Base-by-base conservation (phyloP, 2,329 filamentous ascomycete genomes). In the Monilinia laxa region DNA sequence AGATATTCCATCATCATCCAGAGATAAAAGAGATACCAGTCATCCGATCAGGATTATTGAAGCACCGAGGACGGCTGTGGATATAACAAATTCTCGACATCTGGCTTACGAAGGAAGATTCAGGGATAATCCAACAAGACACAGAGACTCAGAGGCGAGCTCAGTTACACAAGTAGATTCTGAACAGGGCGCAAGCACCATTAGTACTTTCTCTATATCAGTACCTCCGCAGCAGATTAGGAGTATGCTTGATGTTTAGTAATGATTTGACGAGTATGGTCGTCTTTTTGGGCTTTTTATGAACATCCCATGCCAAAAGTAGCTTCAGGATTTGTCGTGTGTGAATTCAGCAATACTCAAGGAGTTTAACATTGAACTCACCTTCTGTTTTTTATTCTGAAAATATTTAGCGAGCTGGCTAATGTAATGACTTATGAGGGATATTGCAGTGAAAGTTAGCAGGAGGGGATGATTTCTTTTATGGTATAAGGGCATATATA, bases 1-100 rank as follows among this genome's bases (percentile, higher is more conserved):
- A 31, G 71, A 77, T n/a, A 75, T 54, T 71, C 71, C 47, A 11
- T 45, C 35, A 25, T 47, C 55, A 25, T 42, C 55, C 67, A 74
- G 16, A 70, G 69, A 69, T 68, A 69, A 52, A 51, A 60, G 31
- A 51, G 9, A 38, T 20, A 38, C 20, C 1, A 14, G 38, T 4
- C n/a, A 23, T 14, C 45, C 53, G 72, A 64, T 2, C 77, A 80
- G 59, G 55, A 86, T 90, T 69, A 81, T 86, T 0, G 65, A 68
- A 6, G 56, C 65, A 38, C 40, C 70, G 2, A 63, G 66, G 20
- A 42, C 58, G n/a, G 70, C 70, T 11, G 64, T 70, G 12, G 67
- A 35, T 62, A 28, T 72, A 10, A 49, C 71, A 4, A 72, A 71
- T 51, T 72, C 71, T 16, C 45, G 4, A 12, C 38, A 18, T 35